Percentiles rank a stretch among this genome's conserved stretches.
Conservation (phyloP, 2,329 filamentous ascomycete species). For the Venturia oleaginea region DNA sequence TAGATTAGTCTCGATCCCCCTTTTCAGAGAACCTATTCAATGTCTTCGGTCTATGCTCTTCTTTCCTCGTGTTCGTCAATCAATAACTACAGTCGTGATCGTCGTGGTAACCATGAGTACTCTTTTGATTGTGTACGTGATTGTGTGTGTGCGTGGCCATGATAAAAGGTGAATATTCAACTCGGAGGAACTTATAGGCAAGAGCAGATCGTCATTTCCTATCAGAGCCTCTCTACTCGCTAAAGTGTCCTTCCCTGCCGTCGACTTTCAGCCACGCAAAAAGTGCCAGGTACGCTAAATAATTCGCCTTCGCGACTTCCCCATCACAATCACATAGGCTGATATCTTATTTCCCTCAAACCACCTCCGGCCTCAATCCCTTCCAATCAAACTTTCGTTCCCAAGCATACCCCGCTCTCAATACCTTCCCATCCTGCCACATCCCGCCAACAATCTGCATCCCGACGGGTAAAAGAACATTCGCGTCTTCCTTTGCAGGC, state of each 20-base stretch:
- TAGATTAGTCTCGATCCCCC: neutral
- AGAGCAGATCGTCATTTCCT: too few relatives aligned
- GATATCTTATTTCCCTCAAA: neutral
- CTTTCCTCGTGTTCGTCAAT: too few relatives aligned
- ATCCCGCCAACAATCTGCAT: constrained; percentile 32
- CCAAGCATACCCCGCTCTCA: constrained; percentile 23
- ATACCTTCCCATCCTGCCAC: constrained; percentile 28
- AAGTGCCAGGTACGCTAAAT: too few relatives aligned
- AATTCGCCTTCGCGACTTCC: neutral
- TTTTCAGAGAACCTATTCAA: neutral
- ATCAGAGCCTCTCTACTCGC: too few relatives aligned
- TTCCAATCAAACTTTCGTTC: constrained; percentile 24
- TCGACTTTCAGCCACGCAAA: too few relatives aligned
- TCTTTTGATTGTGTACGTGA: too few relatives aligned
- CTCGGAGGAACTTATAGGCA: too few relatives aligned
- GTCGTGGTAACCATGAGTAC: too few relatives aligned
- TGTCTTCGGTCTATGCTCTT: neutral
- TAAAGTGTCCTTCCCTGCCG: too few relatives aligned
- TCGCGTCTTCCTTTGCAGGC: constrained; percentile 17
- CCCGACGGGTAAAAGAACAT: constrained; percentile 27
- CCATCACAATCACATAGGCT: neutral
- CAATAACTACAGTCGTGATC: too few relatives aligned
- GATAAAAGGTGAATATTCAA: too few relatives aligned
- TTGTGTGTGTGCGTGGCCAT: too few relatives aligned
- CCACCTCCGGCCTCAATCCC: neutral